These are phyloP conservation scores for Aureobasidium leucospermi DNA, from an alignment of 2,329 filamentous ascomycete species.

Conservation along the genomic window DNA sequence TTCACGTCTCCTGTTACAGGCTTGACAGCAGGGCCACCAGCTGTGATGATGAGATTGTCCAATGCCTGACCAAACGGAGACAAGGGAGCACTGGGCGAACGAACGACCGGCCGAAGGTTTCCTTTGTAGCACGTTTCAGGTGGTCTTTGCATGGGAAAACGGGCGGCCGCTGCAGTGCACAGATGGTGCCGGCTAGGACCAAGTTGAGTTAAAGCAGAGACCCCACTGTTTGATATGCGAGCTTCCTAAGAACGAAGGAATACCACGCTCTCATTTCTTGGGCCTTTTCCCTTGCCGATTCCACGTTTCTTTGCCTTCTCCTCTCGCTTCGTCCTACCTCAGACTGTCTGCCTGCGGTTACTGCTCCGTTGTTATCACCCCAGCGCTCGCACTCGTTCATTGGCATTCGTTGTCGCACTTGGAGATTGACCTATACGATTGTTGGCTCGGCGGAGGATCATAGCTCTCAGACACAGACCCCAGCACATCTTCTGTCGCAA, in stretches of 20 bases:
- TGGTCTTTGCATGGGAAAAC: not conserved
- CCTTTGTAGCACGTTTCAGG: slow-evolving; percentile 9
- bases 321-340: not conserved
- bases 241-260: not conserved
- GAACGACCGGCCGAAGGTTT: not conserved
- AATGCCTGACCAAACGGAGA: not conserved
- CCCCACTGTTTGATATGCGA: slow-evolving; percentile 12
- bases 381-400: not conserved
- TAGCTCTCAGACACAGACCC: slow-evolving; percentile 4
- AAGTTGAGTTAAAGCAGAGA: slow-evolving; percentile 5
- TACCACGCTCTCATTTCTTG: slow-evolving; percentile 2
- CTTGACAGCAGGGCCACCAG: not conserved
- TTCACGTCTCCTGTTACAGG: not conserved
- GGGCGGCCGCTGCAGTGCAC: not conserved
- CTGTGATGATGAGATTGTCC: not conserved
- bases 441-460: not conserved
- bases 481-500: not conserved
- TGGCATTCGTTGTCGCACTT: not conserved
- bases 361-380: not conserved
- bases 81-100: not conserved
- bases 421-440: not conserved
- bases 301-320: not conserved
- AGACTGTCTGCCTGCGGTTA: not conserved
- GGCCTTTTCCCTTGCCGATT: slow-evolving; percentile 6
- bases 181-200: slow-evolving; percentile 1